These are phyloP conservation scores for Mycena maculata DNA, from an alignment of 768 basidiomycete species.

Conservation along the genomic window DNA sequence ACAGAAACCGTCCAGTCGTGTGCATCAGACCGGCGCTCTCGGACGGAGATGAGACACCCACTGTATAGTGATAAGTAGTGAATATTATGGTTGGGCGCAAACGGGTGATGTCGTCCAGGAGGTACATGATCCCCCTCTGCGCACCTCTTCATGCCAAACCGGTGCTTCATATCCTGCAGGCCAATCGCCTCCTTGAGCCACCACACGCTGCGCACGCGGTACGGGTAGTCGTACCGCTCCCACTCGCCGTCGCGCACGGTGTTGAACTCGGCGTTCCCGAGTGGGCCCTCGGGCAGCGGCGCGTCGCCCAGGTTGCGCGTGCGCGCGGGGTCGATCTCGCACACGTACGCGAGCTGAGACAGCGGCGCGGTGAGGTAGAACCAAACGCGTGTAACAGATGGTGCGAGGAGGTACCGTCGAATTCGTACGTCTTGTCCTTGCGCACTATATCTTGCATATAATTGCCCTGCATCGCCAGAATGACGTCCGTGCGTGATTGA, in stretches of 20 bases:
- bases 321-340: slow-evolving; percentile 42
- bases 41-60: background rate
- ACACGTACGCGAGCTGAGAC: slow-evolving; percentile 41
- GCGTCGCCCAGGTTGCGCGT: slow-evolving; percentile 32
- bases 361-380: slow-evolving; percentile 43
- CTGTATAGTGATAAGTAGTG: too few species aligned
- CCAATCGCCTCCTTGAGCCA: slow-evolving; percentile 31
- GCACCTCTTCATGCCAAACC: slow-evolving; percentile 37
- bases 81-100: too few species aligned
- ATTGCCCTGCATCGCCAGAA: slow-evolving; percentile 19
- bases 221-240: slow-evolving; percentile 43
- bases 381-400: slow-evolving; percentile 42
- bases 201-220: slow-evolving; percentile 38
- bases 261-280: slow-evolving; percentile 43
- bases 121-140: slow-evolving; percentile 27
- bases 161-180: slow-evolving; percentile 34
- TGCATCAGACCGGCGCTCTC: background rate
- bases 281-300: slow-evolving; percentile 37
- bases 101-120: background rate
- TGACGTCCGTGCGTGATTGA: background rate
- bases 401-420: slow-evolving; percentile 44
- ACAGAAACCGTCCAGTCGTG: background rate
- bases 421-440: slow-evolving; percentile 34
- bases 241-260: slow-evolving; percentile 34
- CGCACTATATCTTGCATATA: slow-evolving; percentile 39